These are phyloP conservation scores for Tylopilus vinaceipallidus DNA, from an alignment of 768 basidiomycete genomes.

Conservation along the genomic window DNA sequence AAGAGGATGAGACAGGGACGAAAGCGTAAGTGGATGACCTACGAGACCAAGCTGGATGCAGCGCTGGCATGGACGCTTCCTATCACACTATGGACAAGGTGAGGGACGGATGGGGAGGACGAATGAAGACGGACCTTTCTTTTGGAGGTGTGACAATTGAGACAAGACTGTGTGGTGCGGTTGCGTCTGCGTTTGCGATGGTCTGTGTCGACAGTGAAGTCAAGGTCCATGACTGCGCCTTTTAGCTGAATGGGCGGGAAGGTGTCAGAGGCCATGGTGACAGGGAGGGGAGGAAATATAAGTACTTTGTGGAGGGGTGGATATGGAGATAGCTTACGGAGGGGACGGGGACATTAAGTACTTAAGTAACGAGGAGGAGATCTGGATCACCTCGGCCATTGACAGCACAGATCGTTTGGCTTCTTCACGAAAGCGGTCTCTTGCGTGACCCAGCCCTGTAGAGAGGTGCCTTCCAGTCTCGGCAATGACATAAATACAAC, in stretches of 20 bases:
- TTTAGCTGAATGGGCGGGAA: constrained; percentile 62
- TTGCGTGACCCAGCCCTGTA: constrained; percentile 35
- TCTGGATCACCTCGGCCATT: constrained; percentile 46
- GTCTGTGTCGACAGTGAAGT: constrained; percentile 69
- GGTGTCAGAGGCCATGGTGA: constrained; percentile 53
- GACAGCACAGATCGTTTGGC: constrained; percentile 31
- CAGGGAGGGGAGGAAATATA: constrained; percentile 33
- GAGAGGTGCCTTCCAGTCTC: constrained; percentile 33
- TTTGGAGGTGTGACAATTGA: constrained; percentile 93
- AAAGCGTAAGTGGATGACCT: constrained; percentile 16
- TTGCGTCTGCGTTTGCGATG: constrained; percentile 86
- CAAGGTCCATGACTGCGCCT: constrained; percentile 76
- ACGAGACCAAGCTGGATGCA: constrained; percentile 90
- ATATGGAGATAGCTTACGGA: constrained; percentile 44
- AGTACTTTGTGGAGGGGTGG: constrained; percentile 44
- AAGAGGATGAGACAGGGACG: constrained; percentile 5
- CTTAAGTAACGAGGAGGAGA: constrained; percentile 38
- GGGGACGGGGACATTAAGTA: constrained; percentile 60
- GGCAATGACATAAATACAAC: constrained; percentile 36
- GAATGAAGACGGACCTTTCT: constrained; percentile 60
- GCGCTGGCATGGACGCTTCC: constrained; percentile 86
- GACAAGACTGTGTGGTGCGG: constrained; percentile 83
- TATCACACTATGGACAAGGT: constrained; percentile 58
- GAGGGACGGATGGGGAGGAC: constrained; percentile 1
- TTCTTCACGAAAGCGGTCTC: constrained; percentile 35